Conservation (phyloP, 2,329 filamentous ascomycete genomes). For the Botryotinia convoluta region DNA sequence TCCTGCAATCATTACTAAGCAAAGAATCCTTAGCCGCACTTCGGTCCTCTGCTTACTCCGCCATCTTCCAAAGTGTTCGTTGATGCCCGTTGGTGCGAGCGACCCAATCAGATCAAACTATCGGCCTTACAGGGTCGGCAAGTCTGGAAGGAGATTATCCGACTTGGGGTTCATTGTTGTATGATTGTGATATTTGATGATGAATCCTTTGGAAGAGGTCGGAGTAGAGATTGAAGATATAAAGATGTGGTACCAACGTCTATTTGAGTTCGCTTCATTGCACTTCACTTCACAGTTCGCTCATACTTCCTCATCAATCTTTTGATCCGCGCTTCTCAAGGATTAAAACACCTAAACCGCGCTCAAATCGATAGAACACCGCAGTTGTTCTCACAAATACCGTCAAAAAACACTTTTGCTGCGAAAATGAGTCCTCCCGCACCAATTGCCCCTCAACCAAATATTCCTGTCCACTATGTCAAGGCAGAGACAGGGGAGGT, state of each 20-base stretch:
- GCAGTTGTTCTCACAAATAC: neutral
- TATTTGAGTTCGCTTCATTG: rapidly evolving
- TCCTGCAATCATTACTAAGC: neutral
- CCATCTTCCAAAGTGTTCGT: neutral
- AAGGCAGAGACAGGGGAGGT: conserved; percentile 4
- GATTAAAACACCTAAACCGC: rapidly evolving
- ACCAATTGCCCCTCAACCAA: neutral
- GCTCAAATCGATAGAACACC: neutral
- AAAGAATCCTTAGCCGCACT: neutral
- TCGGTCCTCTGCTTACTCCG: neutral
- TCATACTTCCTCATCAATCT: neutral
- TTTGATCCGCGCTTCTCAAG: rapidly evolving
- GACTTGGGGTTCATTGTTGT: neutral
- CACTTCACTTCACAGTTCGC: neutral
- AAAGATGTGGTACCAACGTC: neutral
- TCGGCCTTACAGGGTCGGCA: rapidly evolving
- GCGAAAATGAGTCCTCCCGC: neutral
- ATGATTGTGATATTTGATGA: neutral
- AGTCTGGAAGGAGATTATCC: neutral
- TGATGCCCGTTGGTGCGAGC: neutral
- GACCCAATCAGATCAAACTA: neutral
- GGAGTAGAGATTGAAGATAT: neutral
- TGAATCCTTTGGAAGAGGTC: neutral
- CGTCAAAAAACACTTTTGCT: too few relatives aligned
- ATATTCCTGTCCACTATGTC: neutral